Conservation (phyloP, 163 green algal genomes). For the Picocystis sp. region DNA sequence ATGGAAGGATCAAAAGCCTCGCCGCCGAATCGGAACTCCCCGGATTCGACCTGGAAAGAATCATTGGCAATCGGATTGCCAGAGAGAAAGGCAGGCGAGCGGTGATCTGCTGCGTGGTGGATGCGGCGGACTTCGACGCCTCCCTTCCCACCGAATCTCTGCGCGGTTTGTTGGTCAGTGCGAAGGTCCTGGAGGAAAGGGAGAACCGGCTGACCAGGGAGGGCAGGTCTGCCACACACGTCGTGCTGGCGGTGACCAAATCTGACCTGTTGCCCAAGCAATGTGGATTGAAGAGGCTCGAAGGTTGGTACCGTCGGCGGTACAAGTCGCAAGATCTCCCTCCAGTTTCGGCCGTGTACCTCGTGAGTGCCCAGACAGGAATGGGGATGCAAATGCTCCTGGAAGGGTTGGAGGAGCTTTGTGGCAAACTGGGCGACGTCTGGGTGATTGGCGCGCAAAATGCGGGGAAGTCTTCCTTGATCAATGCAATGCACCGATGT, state of each 20-base stretch:
- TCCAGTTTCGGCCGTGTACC: conserved; percentile 42
- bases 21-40: conserved; percentile 57
- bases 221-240: background rate
- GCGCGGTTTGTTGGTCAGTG: too few species aligned
- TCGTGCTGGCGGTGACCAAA: background rate
- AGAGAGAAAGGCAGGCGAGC: conserved; percentile 29
- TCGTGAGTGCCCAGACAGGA: conserved; percentile 53
- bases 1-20: conserved; percentile 57
- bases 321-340: conserved; percentile 55
- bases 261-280: conserved; percentile 56
- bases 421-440: conserved; percentile 46
- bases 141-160: conserved; percentile 64
- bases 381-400: conserved; percentile 43
- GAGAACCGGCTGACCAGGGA: conserved; percentile 2
- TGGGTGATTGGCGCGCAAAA: conserved; percentile 81
- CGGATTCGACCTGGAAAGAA: conserved; percentile 71
- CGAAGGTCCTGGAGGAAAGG: conserved; percentile 10
- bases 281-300: conserved; percentile 24
- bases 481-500: conserved; percentile 63
- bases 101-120: conserved; percentile 77
- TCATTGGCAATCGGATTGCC: conserved; percentile 60
- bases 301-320: conserved; percentile 47
- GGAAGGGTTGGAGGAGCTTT: conserved; percentile 22
- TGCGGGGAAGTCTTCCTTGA: conserved; percentile 86
- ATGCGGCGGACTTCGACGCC: conserved; percentile 92